Evolutionary conservation across 257 asterid genomes (phyloP), one percentile per base, ranked within the genome.

Genomic region (Nicotiana otophora): DNA sequence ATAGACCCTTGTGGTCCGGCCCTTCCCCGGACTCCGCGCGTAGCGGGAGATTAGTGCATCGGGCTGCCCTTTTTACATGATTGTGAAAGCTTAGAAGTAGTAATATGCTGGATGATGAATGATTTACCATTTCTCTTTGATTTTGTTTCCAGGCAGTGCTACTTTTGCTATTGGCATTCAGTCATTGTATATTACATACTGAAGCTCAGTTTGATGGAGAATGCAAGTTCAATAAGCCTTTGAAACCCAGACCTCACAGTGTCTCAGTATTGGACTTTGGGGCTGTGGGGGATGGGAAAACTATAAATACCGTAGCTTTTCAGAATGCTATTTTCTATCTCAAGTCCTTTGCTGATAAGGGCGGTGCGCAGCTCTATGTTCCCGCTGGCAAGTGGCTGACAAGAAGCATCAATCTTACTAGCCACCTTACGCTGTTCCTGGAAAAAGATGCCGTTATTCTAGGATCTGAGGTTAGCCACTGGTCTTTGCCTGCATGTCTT

Each of bases 251-350:
- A 62, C 99, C 99, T 23, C 99, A 96, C 91, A 96, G 99, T n/a
- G 99, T 88, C 8, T 96, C 99, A 0, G 98, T 96, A 31, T 39
- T 91, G 23, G 99, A 96, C 83, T 96, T 96, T 82, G 99, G 98
- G 51, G 99, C 99, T 0, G 91, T 94, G 60, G 99, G 98, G 39
- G 98, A 94, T 70, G 99, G 99, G 51, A 93, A 94, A 78, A 91
- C 98, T 12, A 19, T 89, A 53, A 96, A 96, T 63, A 96, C 98
- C 0, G 90, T 96, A 6, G 99, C 99, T 0, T 94, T 96, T 83
- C 98, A 96, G 86, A 96, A 96, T 87, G 99, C 99, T 7, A 96
- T 96, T 34, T 96, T 96, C 89, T 96, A 96, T 85, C 97, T 94
- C 17, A 91, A 93, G 90, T 96, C 99, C 15, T 96, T 96, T 77